Base-by-base conservation (phyloP, 345 rosid species). In the Camelina laxa region DNA sequence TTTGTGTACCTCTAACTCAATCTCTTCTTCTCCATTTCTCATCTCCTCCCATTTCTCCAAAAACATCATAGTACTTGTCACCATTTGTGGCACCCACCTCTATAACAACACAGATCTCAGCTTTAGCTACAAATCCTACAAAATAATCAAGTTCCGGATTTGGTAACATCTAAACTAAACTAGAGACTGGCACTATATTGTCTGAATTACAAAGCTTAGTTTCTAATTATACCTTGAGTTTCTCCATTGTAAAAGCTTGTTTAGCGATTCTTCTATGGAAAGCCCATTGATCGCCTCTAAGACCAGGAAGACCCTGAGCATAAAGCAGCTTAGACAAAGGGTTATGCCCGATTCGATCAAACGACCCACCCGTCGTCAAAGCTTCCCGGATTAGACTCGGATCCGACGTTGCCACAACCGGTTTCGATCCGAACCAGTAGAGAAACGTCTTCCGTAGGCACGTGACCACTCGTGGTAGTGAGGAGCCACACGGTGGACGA, bases 371-470 rank as follows among this genome's bases (percentile, higher is more conserved):
- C 1, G 82, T 76, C 22, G 74, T 82, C 80, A 78, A 49, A 15
- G 88, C 73, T 71, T 88, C 91, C 75, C 88, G 86, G 39, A 93
- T 85, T 78, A 87, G 70, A 8, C 55, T 85, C 67, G 81, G 89
- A 69, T 94, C 91, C 47, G 88, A 80, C 10, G 83, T 48, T 4
- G 87, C 91, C 69, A 94, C 72, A 72, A 89, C 85, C 11, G 97
- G 90, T 60, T 50, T 78, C 31, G 81, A 72, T 56, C 98, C 98
- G 55, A 91, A 91, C 96, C 97, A 89, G 76, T 79, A 91, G 5
- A 93, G 73, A 61, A 85, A 91, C n/a, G 82, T 84, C 67, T 78
- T 84, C 57, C 96, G 6, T 87, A 84, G 67, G 1, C 45, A 54
- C 45, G 65, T 6, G 91, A 85, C 93, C 98, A 93, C 6, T 11